phyloP scores from a whole-genome alignment of 345 rosid genomes.

The Citrus hindsii region DNA sequence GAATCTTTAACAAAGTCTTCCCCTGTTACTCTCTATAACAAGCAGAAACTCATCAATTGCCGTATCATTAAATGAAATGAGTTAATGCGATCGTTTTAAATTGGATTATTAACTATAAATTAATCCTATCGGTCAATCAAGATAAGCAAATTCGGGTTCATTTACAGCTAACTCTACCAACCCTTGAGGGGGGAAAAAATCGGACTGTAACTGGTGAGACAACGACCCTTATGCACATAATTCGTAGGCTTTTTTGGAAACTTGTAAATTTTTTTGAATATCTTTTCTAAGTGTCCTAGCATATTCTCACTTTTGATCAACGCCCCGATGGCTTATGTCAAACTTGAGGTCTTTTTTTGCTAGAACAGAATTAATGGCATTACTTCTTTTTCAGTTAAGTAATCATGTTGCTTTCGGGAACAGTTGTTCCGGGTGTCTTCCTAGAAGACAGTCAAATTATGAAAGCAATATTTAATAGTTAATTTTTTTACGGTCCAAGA shows the following conservation, averaged over 20 bases:
- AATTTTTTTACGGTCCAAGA: background rate
- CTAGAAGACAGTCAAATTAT: background rate
- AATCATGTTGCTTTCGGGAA: background rate
- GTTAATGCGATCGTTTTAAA: background rate
- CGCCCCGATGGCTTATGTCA: background rate
- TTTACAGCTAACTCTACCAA: background rate
- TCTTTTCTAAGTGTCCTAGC: background rate
- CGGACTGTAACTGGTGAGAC: slow-evolving; percentile 2
- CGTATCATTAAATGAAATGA: background rate
- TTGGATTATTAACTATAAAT: background rate
- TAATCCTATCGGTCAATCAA: background rate
- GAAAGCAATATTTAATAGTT: background rate
- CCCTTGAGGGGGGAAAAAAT: background rate
- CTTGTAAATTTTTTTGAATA: background rate
- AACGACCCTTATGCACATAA: background rate
- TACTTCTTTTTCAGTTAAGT: background rate
- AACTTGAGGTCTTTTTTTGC: background rate
- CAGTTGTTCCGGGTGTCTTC: background rate
- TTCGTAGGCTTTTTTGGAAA: background rate
- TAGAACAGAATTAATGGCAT: background rate
- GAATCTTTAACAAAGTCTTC: slow-evolving; percentile 1
- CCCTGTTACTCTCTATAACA: background rate
- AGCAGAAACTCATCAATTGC: background rate
- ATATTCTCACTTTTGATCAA: background rate
- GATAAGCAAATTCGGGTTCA: background rate